Conservation (phyloP, 2,329 filamentous ascomycete genomes). For the Phyllosticta citriasiana region DNA sequence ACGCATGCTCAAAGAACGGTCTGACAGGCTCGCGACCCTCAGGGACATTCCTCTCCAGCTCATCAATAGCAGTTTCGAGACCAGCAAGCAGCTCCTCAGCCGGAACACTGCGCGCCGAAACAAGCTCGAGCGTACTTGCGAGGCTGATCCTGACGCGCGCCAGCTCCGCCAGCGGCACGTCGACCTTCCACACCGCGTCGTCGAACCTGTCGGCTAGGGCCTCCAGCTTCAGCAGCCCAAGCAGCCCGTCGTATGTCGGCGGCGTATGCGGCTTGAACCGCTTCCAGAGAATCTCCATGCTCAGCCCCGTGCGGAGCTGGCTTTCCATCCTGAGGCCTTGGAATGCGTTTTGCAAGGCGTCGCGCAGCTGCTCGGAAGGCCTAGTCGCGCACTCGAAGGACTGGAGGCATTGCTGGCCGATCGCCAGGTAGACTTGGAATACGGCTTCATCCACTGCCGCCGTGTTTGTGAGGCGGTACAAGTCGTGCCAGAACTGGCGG, state of each 20-base stretch:
- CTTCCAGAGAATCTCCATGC: slow-evolving; percentile 73
- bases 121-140: slow-evolving; percentile 23
- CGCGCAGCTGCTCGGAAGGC: slow-evolving; percentile 17
- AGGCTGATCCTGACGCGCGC: slow-evolving; percentile 26
- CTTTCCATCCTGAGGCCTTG: slow-evolving; percentile 56
- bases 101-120: slow-evolving; percentile 21
- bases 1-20: slow-evolving; percentile 28
- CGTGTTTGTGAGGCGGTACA: slow-evolving; percentile 20
- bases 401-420: slow-evolving; percentile 19
- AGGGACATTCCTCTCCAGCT: slow-evolving; percentile 21
- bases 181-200: slow-evolving; percentile 26
- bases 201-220: slow-evolving; percentile 38
- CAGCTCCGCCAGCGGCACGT: slow-evolving; percentile 24
- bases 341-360: slow-evolving; percentile 19
- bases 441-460: slow-evolving; percentile 40
- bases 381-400: slow-evolving; percentile 4
- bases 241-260: slow-evolving; percentile 26
- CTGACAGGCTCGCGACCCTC: slow-evolving; percentile 19
- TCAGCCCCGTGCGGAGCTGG: slow-evolving; percentile 62
- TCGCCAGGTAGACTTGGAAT: slow-evolving; percentile 44
- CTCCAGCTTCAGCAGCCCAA: slow-evolving; percentile 33
- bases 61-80: slow-evolving; percentile 20
- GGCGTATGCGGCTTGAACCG: slow-evolving; percentile 53
- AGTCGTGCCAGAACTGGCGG: slow-evolving; percentile 37
- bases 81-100: slow-evolving; percentile 20